These are phyloP conservation scores for Neurospora tetraspora DNA, from an alignment of 495 filamentous ascomycete species.

Conservation along the genomic window DNA sequence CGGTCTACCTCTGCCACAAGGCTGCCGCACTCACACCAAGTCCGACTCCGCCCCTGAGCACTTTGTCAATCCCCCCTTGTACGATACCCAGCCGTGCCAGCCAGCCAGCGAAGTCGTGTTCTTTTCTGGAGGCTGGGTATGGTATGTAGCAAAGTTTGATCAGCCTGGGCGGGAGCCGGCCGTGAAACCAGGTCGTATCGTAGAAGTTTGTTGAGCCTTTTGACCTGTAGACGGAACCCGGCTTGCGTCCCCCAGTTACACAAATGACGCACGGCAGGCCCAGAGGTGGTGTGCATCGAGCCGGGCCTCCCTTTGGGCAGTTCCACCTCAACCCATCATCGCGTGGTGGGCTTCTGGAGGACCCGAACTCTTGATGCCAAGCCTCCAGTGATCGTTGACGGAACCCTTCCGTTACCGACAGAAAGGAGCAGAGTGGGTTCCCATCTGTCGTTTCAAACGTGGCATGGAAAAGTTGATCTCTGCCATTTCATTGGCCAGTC, in stretches of 20 bases:
- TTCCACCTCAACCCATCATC: neutral
- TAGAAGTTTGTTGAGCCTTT: neutral
- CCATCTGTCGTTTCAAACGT: neutral
- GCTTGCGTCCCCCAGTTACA: neutral
- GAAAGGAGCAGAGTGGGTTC: neutral
- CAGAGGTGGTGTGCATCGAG: neutral
- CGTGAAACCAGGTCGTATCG: neutral
- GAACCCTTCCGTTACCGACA: neutral
- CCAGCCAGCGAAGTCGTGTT: neutral
- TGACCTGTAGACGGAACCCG: neutral
- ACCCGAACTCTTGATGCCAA: neutral
- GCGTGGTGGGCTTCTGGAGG: neutral
- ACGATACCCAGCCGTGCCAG: neutral
- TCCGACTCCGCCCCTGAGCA: neutral
- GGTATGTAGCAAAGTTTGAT: neutral
- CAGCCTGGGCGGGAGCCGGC: neutral
- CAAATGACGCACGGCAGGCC: neutral
- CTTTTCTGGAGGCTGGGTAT: neutral
- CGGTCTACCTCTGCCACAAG: neutral
- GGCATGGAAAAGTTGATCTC: neutral
- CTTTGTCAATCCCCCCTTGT: neutral
- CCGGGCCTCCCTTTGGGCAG: neutral
- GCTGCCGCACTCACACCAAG: neutral
- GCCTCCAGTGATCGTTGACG: neutral
- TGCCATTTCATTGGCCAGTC: neutral